A percentile compares a stretch with the other conserved stretches of the same genome.
These are phyloP conservation scores for Penicillium sp. DNA, from an alignment of 2,329 filamentous ascomycete species.

Conservation along the genomic window DNA sequence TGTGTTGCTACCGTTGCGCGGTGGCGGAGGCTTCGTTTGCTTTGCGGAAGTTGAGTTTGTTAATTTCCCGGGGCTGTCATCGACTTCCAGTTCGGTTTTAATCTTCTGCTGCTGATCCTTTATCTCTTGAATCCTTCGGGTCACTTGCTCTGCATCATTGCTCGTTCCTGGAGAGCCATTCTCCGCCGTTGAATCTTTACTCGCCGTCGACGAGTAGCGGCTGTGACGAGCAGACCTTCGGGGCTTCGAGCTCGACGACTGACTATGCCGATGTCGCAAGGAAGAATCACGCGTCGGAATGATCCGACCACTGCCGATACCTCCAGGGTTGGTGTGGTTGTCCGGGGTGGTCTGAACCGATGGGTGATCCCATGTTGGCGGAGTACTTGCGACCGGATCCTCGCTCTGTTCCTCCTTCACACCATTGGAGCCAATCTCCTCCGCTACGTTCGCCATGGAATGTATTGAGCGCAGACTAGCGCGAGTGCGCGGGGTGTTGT, in stretches of 20 bases:
- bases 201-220: slow-evolving; percentile 34
- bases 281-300: slow-evolving; percentile 67
- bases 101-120: slow-evolving; percentile 53
- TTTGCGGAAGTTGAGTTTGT: slow-evolving; percentile 10
- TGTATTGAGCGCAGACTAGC: slow-evolving; percentile 38
- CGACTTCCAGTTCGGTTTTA: slow-evolving; percentile 44
- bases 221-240: slow-evolving; percentile 48
- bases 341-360: slow-evolving; percentile 27
- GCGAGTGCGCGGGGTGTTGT: slow-evolving; percentile 33
- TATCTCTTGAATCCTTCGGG: slow-evolving; percentile 53
- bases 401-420: slow-evolving; percentile 11
- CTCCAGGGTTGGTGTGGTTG: slow-evolving; percentile 28
- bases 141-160: slow-evolving; percentile 51
- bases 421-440: slow-evolving; percentile 25
- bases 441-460: slow-evolving; percentile 42
- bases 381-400: slow-evolving; percentile 17
- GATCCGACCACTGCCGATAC: slow-evolving; percentile 45
- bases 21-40: slow-evolving; percentile 13
- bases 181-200: slow-evolving; percentile 38
- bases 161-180: slow-evolving; percentile 35
- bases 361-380: slow-evolving; percentile 34
- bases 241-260: slow-evolving; percentile 50
- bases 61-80: slow-evolving; percentile 29
- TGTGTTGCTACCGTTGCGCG: slow-evolving; percentile 16
- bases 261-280: slow-evolving; percentile 46